Conservation (phyloP, 2,329 filamentous ascomycete genomes). For the Trichophyton mentagrophytes region DNA sequence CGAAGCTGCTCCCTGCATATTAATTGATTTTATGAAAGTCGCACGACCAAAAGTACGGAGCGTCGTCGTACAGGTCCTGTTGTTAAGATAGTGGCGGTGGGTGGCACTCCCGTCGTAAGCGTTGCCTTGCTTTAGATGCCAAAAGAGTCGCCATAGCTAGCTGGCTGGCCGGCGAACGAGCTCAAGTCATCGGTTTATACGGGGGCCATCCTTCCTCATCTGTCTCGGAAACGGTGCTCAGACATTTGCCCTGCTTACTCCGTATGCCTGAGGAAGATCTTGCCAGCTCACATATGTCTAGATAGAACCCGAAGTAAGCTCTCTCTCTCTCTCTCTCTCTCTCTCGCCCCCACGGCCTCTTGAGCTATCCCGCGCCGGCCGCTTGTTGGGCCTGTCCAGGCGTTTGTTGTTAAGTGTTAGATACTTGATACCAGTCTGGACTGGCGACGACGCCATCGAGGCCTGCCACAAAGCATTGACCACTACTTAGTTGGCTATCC, state of each 20-base stretch:
- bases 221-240: not conserved
- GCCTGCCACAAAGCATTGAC: conserved; percentile 1
- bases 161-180: too few relatives aligned
- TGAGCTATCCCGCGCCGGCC: not conserved
- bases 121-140: not conserved
- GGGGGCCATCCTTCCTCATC: not conserved
- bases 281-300: too few relatives aligned
- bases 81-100: not conserved
- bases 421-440: not conserved
- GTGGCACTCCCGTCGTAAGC: not conserved
- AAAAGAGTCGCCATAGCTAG: not conserved
- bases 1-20: not conserved
- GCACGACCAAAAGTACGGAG: not conserved
- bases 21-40: not conserved
- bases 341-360: not conserved
- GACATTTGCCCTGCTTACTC: not conserved
- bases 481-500: not conserved
- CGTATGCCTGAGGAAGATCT: too few relatives aligned
- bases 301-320: too few relatives aligned
- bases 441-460: not conserved
- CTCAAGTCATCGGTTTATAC: not conserved
- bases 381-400: not conserved
- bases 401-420: too few relatives aligned
- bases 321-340: not conserved
- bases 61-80: not conserved